Evolutionary conservation across 148 eudicot genomes (phyloP).

Genomic region (Diospyros lotus): DNA sequence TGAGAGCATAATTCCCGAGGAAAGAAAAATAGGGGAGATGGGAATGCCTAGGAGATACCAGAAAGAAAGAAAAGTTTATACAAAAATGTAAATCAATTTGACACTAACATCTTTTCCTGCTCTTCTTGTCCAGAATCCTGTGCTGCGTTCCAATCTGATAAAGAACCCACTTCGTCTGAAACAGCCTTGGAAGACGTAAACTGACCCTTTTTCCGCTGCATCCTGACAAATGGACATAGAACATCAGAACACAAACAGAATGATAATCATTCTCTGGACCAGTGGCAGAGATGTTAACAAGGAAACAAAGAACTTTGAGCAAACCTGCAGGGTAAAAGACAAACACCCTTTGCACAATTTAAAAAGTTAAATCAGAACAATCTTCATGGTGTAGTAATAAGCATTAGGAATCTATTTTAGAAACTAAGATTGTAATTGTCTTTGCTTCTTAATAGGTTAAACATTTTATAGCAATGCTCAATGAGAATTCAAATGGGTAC

Average conservation of each 20-base stretch:
- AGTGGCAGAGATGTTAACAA: background rate
- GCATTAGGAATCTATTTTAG: no score
- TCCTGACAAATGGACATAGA: constrained; percentile 14
- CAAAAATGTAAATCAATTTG: background rate
- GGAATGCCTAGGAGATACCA: background rate
- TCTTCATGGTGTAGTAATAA: background rate
- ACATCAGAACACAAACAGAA: constrained; percentile 3
- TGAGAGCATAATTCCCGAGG: background rate
- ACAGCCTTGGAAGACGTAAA: constrained; percentile 45
- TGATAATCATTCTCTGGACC: background rate
- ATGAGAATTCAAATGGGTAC: no score
- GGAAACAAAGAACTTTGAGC: background rate
- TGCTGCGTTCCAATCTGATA: constrained; percentile 34
- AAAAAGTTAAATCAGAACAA: background rate
- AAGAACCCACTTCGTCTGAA: constrained; percentile 39
- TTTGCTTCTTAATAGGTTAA: no score
- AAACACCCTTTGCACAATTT: background rate
- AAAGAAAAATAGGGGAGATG: no score
- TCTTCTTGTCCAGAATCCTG: constrained; percentile 40
- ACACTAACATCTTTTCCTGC: constrained; percentile 42
- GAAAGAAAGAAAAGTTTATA: background rate
- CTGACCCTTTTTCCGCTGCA: constrained; percentile 48
- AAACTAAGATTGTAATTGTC: no score
- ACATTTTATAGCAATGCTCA: no score
- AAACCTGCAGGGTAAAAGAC: background rate